A percentile compares a stretch with the other conserved stretches of the same genome.
phyloP scores from a whole-genome alignment of 352 stramenopile genomes.

The Phytophthora tubulina region DNA sequence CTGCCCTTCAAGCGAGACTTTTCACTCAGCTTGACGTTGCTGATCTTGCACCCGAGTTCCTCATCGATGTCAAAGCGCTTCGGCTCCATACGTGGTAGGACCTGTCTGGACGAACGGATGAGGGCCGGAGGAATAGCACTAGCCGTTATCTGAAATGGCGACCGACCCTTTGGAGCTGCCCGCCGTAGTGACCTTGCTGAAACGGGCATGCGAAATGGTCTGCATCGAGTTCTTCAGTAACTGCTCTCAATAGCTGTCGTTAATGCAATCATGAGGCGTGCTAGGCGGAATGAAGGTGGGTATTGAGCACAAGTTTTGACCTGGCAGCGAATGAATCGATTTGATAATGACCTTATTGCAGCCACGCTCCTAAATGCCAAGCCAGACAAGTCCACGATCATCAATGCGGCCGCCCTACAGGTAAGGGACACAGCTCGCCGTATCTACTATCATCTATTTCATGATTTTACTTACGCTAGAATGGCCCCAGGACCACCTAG shows the following conservation, averaged over 20 bases:
- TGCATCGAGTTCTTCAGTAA: conserved; percentile 6
- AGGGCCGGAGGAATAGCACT: not conserved
- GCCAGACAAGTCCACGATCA: conserved; percentile 59
- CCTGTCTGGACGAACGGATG: conserved; percentile 9
- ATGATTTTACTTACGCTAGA: not conserved
- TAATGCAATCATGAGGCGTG: conserved; percentile 17
- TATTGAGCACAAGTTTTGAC: not conserved
- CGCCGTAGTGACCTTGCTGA: conserved; percentile 2
- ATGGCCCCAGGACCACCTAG: conserved; percentile 54
- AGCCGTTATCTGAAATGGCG: conserved; percentile 30
- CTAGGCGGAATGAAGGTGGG: conserved; percentile 33
- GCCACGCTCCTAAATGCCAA: conserved; percentile 28
- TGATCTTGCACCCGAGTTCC: conserved; percentile 73
- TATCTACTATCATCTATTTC: not conserved
- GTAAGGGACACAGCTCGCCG: conserved; percentile 22
- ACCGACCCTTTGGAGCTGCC: conserved; percentile 29
- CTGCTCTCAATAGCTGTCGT: conserved; percentile 8
- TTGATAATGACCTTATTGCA: conserved; percentile 17
- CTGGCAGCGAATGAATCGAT: not conserved
- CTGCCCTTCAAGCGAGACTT: conserved; percentile 55
- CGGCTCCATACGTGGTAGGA: conserved; percentile 60
- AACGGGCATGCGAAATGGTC: conserved; percentile 17
- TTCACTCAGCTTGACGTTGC: conserved; percentile 68
- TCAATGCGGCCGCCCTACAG: conserved; percentile 81
- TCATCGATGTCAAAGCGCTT: conserved; percentile 69